Base-by-base conservation (phyloP, 768 basidiomycete genomes). In the Amanita rimosa region DNA sequence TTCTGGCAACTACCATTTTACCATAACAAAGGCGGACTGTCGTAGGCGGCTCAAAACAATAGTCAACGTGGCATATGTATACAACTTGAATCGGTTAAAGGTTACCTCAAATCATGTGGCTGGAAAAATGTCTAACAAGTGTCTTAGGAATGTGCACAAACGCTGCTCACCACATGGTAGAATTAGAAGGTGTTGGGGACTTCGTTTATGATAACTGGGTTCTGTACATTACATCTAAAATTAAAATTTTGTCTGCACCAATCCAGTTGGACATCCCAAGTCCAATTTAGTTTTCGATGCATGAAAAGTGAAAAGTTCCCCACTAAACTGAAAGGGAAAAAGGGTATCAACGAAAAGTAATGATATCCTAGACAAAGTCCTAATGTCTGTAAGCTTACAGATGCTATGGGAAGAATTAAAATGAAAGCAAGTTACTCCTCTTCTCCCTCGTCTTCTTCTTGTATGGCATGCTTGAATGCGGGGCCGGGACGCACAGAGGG, bases 381-480 rank as follows among this genome's bases (percentile, higher is more conserved):
- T 21, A 35, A 44, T 45, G 33, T 35, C 42, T 45, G 44, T 45
- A 45, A 39, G 45, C 22, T 16, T 44, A 45, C 41, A 43, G n/a
- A 16, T 27, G 26, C 24, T 43, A 43, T 27, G 27, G 6, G 16
- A 42, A 3, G n/a, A 52, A 48, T 29, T 48, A 50, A 39, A 24
- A 49, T 34, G 38, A 44, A 49, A 31, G 34, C 34, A 51, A 21
- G 50, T 63, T 61, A 72, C 59, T 86, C 80, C 57, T 88, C 88
- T 62, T 89, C 88, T 17, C 72, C 88, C 61, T 90, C 88, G 55
- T 91, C 88, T 59, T 89, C 88, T 60, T 90, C 88, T 61, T 88
- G 84, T 48, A 88, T 89, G 4, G 84, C 64, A 53, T 81, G 77
- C 41, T 69, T 65, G 56, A 86, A 86, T 7, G 85, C 80, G 44